Conservation (phyloP, 805 yeast species). For the Teunomyces gatunensis region DNA sequence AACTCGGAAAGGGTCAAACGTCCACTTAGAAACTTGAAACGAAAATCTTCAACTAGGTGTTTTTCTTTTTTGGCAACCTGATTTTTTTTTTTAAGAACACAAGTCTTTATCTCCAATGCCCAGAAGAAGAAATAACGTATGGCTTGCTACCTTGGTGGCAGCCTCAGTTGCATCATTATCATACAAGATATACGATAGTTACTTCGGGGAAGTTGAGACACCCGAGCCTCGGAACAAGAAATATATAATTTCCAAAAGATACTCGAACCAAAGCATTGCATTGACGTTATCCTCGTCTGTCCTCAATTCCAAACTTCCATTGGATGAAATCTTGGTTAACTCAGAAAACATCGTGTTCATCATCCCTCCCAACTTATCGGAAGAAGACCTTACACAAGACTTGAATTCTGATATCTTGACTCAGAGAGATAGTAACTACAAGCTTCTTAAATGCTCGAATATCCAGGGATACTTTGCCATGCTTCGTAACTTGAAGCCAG, state of each 20-base stretch:
- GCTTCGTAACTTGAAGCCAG: conserved; percentile 40
- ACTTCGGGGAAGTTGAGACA: background rate
- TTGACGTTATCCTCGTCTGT: conserved; percentile 42
- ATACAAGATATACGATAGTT: conserved; percentile 30
- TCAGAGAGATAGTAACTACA: conserved; percentile 25
- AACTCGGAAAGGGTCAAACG: background rate
- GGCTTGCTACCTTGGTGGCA: conserved; percentile 22
- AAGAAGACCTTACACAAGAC: conserved; percentile 31
- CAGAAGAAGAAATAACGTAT: conserved; percentile 1
- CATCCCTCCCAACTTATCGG: conserved; percentile 41
- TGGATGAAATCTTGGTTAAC: conserved; percentile 35
- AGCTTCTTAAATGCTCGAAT: conserved; percentile 38
- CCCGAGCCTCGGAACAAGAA: conserved; percentile 3
- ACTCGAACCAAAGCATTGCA: conserved; percentile 35
- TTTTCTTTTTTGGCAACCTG: background rate
- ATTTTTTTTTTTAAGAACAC: background rate
- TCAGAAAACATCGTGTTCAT: conserved; percentile 42
- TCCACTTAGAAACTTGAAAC: background rate
- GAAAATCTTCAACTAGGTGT: background rate
- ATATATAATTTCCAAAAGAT: conserved; percentile 12
- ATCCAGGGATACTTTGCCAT: conserved; percentile 40
- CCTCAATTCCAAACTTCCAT: conserved; percentile 34
- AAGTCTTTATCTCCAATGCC: background rate
- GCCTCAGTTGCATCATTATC: conserved; percentile 32
- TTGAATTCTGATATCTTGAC: conserved; percentile 8